Evolutionary conservation across 2,329 filamentous ascomycete species (phyloP).

Genomic region (Amauroascus niger): DNA sequence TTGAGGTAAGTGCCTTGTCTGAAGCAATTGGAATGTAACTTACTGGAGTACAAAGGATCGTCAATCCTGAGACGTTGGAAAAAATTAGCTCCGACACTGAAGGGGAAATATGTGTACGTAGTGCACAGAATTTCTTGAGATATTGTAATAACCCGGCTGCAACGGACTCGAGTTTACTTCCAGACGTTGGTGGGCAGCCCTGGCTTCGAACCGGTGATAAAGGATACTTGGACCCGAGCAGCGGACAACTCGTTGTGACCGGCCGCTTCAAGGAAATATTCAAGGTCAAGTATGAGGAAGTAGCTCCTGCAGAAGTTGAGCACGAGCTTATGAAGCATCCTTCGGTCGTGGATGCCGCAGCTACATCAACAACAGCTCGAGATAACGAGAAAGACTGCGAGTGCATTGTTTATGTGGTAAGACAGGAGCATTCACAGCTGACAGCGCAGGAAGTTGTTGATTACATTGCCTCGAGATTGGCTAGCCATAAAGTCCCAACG

Average conservation of each 20-base stretch:
- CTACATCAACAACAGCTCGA: neutral
- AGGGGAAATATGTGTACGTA: neutral
- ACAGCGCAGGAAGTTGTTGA: constrained; percentile 2
- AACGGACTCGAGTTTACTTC: neutral
- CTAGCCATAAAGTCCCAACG: neutral
- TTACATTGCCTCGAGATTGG: neutral
- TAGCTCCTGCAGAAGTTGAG: neutral
- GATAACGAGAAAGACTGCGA: neutral
- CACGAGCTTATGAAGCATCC: neutral
- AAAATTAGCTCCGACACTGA: neutral
- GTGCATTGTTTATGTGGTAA: neutral
- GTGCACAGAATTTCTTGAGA: neutral
- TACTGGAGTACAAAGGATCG: neutral
- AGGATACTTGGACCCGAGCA: neutral
- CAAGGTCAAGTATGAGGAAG: neutral
- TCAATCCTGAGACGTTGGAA: neutral
- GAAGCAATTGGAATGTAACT: neutral
- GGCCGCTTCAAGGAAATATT: neutral
- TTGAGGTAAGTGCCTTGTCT: neutral
- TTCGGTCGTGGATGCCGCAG: neutral
- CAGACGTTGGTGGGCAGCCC: neutral
- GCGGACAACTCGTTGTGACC: neutral
- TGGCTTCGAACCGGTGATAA: neutral
- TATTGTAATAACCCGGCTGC: constrained; percentile 2
- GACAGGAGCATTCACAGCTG: neutral